phyloP scores from a whole-genome alignment of 176 grass and related monocot species.

The Carex littledalei region DNA sequence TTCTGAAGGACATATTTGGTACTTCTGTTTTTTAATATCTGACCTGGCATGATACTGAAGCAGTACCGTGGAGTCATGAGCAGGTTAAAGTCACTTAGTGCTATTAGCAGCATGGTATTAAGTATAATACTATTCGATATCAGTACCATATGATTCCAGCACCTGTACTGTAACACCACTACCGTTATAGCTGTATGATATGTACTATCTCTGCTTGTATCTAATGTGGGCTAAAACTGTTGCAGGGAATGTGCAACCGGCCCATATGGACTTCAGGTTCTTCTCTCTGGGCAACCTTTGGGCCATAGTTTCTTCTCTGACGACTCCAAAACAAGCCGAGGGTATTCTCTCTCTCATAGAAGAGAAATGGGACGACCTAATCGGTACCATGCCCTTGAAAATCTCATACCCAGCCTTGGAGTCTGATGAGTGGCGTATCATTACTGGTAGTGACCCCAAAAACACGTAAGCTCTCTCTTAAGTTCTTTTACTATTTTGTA shows the following conservation, averaged over 20 bases:
- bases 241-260: conserved; percentile 39
- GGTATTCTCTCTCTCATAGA: conserved; percentile 39
- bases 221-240: not conserved
- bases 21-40: not conserved
- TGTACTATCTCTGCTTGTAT: not conserved
- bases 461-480: conserved; percentile 31
- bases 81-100: not conserved
- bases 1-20: not conserved
- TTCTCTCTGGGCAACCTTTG: conserved; percentile 42
- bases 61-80: not conserved
- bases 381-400: conserved; percentile 44
- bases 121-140: not conserved
- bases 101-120: not conserved
- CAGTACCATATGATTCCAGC: not conserved
- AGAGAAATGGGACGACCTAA: conserved; percentile 43
- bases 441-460: conserved; percentile 41
- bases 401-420: conserved; percentile 44
- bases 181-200: not conserved
- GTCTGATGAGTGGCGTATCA: conserved; percentile 45
- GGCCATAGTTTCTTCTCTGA: conserved; percentile 40
- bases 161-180: not conserved
- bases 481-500: not conserved
- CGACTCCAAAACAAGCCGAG: conserved; percentile 37
- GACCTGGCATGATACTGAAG: not conserved
- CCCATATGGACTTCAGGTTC: conserved; percentile 52